A percentile compares a stretch with the other conserved stretches of the same genome.
phyloP scores from a whole-genome alignment of 2,329 filamentous ascomycete genomes.

The Ophiostoma triangulosporum region DNA sequence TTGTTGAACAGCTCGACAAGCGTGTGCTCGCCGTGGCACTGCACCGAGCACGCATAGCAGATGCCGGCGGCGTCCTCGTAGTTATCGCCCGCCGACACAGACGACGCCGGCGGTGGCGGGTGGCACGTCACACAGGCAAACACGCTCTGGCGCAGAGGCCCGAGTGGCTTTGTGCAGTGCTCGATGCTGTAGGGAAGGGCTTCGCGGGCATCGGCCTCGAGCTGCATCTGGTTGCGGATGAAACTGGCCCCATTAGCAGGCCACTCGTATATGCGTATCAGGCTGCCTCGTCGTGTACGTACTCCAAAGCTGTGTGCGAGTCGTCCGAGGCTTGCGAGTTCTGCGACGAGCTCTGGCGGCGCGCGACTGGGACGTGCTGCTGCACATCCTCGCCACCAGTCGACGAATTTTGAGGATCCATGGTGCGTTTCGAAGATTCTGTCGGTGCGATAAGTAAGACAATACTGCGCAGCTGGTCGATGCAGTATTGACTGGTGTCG shows the following conservation, averaged over 20 bases:
- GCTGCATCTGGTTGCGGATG: constrained; percentile 73
- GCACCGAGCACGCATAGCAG: constrained; percentile 93
- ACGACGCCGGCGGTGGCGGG: constrained; percentile 55
- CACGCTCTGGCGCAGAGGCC: constrained; percentile 71
- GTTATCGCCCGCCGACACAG: constrained; percentile 25
- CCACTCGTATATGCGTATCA: background rate
- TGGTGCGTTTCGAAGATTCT: background rate
- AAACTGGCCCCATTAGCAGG: constrained; percentile 30
- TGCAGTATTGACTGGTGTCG: background rate
- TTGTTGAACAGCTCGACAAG: constrained; percentile 95
- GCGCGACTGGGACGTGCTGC: constrained; percentile 19
- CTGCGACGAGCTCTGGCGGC: constrained; percentile 47
- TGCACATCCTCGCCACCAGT: constrained; percentile 33
- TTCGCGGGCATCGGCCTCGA: constrained; percentile 92
- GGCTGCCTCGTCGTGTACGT: constrained; percentile 8
- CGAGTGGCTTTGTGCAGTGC: constrained; percentile 80
- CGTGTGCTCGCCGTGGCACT: constrained; percentile 89
- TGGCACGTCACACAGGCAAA: constrained; percentile 94
- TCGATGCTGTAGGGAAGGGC: constrained; percentile 92
- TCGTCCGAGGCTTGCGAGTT: constrained; percentile 45
- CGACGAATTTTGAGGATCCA: background rate
- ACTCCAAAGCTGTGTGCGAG: constrained; percentile 64
- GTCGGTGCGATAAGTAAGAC: background rate
- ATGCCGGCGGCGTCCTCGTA: constrained; percentile 61
- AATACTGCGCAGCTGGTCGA: background rate